Percentiles rank a stretch among this genome's conserved stretches.
Evolutionary conservation across 768 basidiomycete species (phyloP).

Genomic region (Sarcomyxa edulis): DNA sequence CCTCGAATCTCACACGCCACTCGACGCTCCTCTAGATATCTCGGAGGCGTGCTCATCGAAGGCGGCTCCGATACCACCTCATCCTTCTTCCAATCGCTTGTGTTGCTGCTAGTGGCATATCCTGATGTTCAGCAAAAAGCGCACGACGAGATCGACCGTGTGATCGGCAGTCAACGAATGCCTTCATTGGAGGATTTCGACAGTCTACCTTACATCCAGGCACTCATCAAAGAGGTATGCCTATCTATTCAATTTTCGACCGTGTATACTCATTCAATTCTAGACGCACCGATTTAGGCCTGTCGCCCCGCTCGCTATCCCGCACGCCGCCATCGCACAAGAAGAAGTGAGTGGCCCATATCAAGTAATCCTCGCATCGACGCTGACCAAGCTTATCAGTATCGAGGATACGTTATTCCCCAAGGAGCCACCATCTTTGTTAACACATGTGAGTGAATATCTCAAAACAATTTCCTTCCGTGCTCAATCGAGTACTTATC

Average conservation of each 20-base stretch:
- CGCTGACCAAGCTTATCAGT: conserved; percentile 9
- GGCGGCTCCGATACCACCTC: no score
- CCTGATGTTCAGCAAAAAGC: conserved; percentile 19
- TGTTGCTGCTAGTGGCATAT: conserved; percentile 19
- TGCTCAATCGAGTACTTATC: no score
- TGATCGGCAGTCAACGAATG: conserved; percentile 20
- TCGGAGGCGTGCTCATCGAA: no score
- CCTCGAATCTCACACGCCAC: no score
- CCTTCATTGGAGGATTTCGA: conserved; percentile 18
- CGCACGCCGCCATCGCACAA: conserved; percentile 13
- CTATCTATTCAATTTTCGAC: no score
- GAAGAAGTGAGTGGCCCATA: no score
- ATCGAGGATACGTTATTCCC: conserved; percentile 10
- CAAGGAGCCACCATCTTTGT: conserved; percentile 9
- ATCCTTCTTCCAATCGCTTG: conserved; percentile 10
- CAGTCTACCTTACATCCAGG: conserved; percentile 18
- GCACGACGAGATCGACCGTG: conserved; percentile 22
- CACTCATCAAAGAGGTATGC: conserved; percentile 17
- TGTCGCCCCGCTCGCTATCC: conserved; percentile 12
- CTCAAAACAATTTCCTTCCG: no score
- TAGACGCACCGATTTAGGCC: conserved; percentile 16
- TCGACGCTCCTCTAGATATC: no score
- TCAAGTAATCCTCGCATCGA: no score
- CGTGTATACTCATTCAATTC: no score
- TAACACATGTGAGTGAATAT: conserved; percentile 10